Base-by-base conservation (phyloP, 1,284 basidiomycete genomes). In the Amylostereum areolatum region DNA sequence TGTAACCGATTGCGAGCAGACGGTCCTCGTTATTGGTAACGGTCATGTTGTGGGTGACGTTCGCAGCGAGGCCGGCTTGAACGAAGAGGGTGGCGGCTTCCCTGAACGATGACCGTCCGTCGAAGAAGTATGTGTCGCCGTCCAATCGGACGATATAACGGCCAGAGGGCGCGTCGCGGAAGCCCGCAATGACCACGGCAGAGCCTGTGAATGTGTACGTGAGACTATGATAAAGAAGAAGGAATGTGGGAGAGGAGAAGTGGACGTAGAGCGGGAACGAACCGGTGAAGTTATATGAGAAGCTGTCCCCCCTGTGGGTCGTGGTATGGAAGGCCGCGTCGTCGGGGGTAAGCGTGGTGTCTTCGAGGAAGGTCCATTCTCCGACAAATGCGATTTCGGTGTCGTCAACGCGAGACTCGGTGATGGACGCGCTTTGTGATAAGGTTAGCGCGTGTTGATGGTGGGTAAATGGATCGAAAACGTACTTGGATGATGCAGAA, bases 131-230 rank as follows among this genome's bases (percentile, higher is more conserved):
- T 10, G 63, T 63, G 51, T 73, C 61, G 46, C 57, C 63, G 57
- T 89, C 82, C 8, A 89, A 64, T 24, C 66, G 73, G 48, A 89
- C 78, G 46, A 77, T 72, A 60, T 80, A 89, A 36, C 67, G 67
- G 47, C 80, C 82, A 3, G 75, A 72, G 74, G 75, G 36, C 75
- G 78, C 30, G 74, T 78, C 43, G 25, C 52, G 57, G 25, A 73
- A 69, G 6, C 86, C 85, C 41, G 66, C 70, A 31, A 89, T 61
- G 6, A 74, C 65, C 42, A 88, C 69, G 7, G 81, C 75, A 32
- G 76, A 77, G 34, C 85, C 83, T 81, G 58, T 24, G 44, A 39
- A 49, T 43, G n/a, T n/a, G n/a, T n/a, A n/a, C n/a, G n/a, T n/a
- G n/a, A n/a, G n/a, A n/a, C n/a, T n/a, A n/a, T 48, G 47, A 30